Conservation (phyloP, 2,329 filamentous ascomycete genomes). For the Talaromyces amestolkiae region DNA sequence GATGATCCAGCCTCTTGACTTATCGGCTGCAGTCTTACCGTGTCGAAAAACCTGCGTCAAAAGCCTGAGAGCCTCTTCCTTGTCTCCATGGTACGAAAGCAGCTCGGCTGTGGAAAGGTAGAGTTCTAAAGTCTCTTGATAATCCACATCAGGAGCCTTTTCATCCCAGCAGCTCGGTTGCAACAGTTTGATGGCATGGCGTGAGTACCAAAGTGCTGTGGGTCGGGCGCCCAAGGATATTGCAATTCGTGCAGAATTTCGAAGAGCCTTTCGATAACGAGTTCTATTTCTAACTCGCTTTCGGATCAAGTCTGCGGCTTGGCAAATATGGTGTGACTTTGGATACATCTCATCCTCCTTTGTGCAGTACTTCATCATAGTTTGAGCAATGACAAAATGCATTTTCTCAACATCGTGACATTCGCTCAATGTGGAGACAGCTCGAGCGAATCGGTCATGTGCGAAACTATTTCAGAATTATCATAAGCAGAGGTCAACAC, state of each 20-base stretch:
- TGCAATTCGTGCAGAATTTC: constrained; percentile 73
- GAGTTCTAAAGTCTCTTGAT: constrained; percentile 79
- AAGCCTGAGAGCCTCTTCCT: constrained; percentile 64
- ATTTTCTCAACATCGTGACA: constrained; percentile 68
- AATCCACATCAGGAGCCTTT: constrained; percentile 67
- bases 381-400: constrained; percentile 86
- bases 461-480: constrained; percentile 60
- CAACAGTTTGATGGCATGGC: constrained; percentile 71
- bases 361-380: constrained; percentile 69
- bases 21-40: constrained; percentile 71
- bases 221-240: constrained; percentile 78
- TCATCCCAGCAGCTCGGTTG: constrained; percentile 77
- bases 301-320: constrained; percentile 72
- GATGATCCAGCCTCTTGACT: constrained; percentile 78
- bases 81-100: constrained; percentile 73
- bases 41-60: constrained; percentile 68
- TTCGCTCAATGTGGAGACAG: constrained; percentile 67
- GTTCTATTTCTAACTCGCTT: constrained; percentile 58
- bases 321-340: constrained; percentile 77
- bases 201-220: constrained; percentile 80
- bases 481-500: neutral
- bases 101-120: constrained; percentile 79
- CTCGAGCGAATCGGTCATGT: constrained; percentile 82
- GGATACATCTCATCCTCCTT: constrained; percentile 67
- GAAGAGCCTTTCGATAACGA: constrained; percentile 72